Evolutionary conservation across 2,329 filamentous ascomycete species (phyloP), one percentile per base, ranked within the genome.

Genomic region (Sphaerostilbella broomeana): DNA sequence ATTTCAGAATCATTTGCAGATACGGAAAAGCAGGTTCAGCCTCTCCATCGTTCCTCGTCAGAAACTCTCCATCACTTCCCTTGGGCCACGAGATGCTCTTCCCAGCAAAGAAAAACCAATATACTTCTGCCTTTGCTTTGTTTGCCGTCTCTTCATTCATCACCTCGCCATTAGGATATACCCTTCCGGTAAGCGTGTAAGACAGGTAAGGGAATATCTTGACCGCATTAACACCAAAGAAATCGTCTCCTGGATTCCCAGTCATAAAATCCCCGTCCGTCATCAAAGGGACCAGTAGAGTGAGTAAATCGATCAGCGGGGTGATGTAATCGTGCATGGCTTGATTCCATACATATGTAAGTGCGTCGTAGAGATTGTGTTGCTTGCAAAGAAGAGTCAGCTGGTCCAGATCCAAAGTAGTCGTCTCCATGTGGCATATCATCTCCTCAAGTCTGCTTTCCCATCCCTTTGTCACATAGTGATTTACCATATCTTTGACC

Each of bases 301-400:
- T 68, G 34, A 94, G 67, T 2, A 98, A 73, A 45, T 95, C 88
- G 50, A 87, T 82, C 41, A 97, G 69, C 1, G 92, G 90, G 2
- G 89, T 94, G 46, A 95, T 81, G 53, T 94, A 95, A 60, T 98
- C 94, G 46, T 72, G 69, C 19, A 98, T 68, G 3, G 87, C 88
- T 59, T 86, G 83, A 45, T 94, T 97, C 92, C 92, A 98, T 40
- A 98, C 85, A 58, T 97, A 95, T 29, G 94, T 88, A 41, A 95
- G 75, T 2, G 92, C 94, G 61, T 98, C 94, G 56, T 95, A 98
- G 4, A 98, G 73, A 48, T 84, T 79, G 59, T 97, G 81, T 56
- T 90, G 83, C 59, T 92, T 94, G 71, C 92, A 98, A 17, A 98
- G 70, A 10, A 76, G 75, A 0, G 90, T 95, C 42, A 94, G 79